A percentile compares a stretch with the other conserved stretches of the same genome.
Evolutionary conservation across 1,139 yeast species (phyloP).

Genomic region (Candida sanyaensis): DNA sequence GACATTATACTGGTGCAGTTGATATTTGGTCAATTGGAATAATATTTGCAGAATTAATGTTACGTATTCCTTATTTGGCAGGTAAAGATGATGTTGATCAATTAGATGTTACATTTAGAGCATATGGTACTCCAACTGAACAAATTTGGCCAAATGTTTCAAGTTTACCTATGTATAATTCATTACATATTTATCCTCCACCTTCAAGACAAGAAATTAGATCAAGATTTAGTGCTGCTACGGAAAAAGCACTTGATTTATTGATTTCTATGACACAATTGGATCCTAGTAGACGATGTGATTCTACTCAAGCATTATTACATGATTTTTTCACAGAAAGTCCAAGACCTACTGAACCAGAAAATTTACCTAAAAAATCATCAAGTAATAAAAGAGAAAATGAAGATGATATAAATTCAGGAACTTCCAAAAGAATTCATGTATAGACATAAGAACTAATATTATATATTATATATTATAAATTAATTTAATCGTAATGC

Average conservation of each 20-base stretch:
- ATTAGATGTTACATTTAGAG: slow-evolving; percentile 86
- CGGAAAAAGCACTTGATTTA: slow-evolving; percentile 79
- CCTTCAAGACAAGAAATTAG: slow-evolving; percentile 84
- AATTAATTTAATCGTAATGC: too few species aligned
- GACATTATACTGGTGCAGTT: slow-evolving; percentile 83
- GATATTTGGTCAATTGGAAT: slow-evolving; percentile 96
- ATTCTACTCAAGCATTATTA: slow-evolving; percentile 63
- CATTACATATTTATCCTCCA: slow-evolving; percentile 73
- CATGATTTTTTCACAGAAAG: slow-evolving; percentile 71
- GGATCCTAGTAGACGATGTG: slow-evolving; percentile 76
- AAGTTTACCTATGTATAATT: slow-evolving; percentile 71
- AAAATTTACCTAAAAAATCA: slow-evolving; percentile 58
- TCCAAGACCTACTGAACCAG: slow-evolving; percentile 79
- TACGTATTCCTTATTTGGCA: slow-evolving; percentile 91
- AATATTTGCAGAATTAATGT: slow-evolving; percentile 95
- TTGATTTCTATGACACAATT: slow-evolving; percentile 72
- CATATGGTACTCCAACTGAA: slow-evolving; percentile 95
- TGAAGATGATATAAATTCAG: slow-evolving; percentile 15
- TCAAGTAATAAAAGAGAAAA: slow-evolving; percentile 22
- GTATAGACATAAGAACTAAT: slow-evolving; percentile 7
- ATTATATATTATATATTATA: background rate
- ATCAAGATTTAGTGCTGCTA: slow-evolving; percentile 87
- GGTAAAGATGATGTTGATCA: slow-evolving; percentile 92
- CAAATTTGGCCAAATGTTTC: slow-evolving; percentile 91
- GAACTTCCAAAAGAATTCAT: slow-evolving; percentile 16